Evolutionary conservation across 805 yeast species (phyloP), one percentile per base, ranked within the genome.

Genomic region (Metschnikowia borealis): DNA sequence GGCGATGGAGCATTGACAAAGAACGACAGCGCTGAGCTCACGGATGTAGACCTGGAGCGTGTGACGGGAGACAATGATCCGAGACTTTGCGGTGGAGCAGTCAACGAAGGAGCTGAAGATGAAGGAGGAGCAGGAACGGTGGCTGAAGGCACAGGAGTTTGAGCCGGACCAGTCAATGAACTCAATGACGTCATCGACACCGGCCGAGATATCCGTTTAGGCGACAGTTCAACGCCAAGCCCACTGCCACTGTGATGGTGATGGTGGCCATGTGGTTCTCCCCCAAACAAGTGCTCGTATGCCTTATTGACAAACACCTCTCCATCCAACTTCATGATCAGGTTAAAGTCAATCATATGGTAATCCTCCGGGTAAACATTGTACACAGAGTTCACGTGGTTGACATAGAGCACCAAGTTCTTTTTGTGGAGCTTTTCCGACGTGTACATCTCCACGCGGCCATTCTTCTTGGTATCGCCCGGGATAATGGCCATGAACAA

Each of bases 311-410:
- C 69, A 53, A 69, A 73, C 18, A 82, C 69, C 32, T 79, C 81
- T 33, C 86, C 87, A 48, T 75, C 70, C 31, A 82, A 48, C 62
- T 80, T 80, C 65, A 84, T 71, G 49, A 83, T 65, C 6, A 85
- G 73, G 51, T 82, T 81, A 51, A 71, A 64, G 54, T 83, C 84
- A 54, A 84, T 81, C 68, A 81, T 76, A 34, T 70, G 77, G 40
- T 80, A 74, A 50, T 72, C 75, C 54, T 79, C 82, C 0, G 88
- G 87, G 58, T 78, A 84, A 6, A 82, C 75, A n/a, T 84, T 78
- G 61, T 72, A 79, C 45, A 77, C 74, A 42, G 75, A 69, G 36
- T 70, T 63, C 15, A 78, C 75, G 43, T 66, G 62, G 13, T 75
- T 66, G 31, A 83, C 67, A 23, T 81, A 70, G 37, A 81, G 77